Conservation (phyloP, 2,329 filamentous ascomycete species). For the Ceratocystis eucalypticola region DNA sequence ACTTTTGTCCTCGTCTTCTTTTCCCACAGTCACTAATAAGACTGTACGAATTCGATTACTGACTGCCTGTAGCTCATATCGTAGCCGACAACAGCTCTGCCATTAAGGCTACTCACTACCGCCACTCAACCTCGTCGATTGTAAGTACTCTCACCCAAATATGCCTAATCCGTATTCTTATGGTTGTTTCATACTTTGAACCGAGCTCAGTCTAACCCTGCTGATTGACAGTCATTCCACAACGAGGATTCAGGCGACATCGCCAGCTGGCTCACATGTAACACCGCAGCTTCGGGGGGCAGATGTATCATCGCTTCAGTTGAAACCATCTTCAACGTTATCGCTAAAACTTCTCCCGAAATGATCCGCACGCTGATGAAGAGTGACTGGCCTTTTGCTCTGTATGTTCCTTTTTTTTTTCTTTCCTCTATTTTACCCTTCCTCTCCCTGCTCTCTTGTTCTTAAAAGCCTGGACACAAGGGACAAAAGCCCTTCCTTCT, state of each 20-base stretch:
- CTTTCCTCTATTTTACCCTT: not conserved
- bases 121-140: constrained; percentile 45
- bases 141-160: constrained; percentile 29
- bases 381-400: constrained; percentile 51
- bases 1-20: not conserved
- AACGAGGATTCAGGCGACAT: constrained; percentile 56
- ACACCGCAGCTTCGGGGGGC: constrained; percentile 46
- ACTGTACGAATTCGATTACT: not conserved
- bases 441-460: not conserved
- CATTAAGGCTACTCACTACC: constrained; percentile 39
- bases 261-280: constrained; percentile 50
- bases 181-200: not conserved
- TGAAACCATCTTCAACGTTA: constrained; percentile 54
- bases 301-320: constrained; percentile 54
- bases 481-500: too few species aligned
- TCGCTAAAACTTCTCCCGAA: constrained; percentile 50
- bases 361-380: constrained; percentile 48
- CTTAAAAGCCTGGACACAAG: too few species aligned
- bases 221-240: constrained; percentile 45
- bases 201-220: not conserved
- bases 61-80: constrained; percentile 30
- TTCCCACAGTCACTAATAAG: not conserved
- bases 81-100: constrained; percentile 41
- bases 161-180: not conserved
- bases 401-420: constrained; percentile 33